Conservation (phyloP, 306 rosid species). For the Cyamopsis tetragonoloba region DNA sequence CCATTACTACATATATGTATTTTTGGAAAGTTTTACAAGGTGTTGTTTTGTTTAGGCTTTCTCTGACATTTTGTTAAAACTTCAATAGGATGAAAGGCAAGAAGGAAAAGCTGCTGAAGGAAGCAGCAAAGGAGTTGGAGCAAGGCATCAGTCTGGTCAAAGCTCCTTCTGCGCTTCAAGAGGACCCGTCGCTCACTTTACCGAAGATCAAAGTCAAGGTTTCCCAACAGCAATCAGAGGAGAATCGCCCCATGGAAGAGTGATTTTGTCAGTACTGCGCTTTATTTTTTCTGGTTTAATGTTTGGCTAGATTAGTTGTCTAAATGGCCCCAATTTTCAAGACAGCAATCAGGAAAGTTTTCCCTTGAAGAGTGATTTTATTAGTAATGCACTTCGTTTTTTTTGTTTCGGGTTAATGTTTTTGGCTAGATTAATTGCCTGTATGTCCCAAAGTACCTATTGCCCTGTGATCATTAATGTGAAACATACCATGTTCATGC, state of each 20-base stretch:
- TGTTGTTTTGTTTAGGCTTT: constrained; percentile 2
- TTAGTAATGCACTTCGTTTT: background rate
- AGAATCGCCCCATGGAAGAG: constrained; percentile 61
- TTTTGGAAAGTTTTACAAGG: background rate
- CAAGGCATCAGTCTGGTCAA: constrained; percentile 49
- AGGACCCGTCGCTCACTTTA: constrained; percentile 46
- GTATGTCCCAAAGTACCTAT: background rate
- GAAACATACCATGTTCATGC: no score
- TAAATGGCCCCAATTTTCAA: background rate
- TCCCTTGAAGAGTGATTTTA: constrained; percentile 60
- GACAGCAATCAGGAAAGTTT: constrained; percentile 31
- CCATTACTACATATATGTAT: background rate
- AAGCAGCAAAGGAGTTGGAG: constrained; percentile 46
- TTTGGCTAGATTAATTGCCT: background rate
- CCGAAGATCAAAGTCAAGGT: constrained; percentile 57
- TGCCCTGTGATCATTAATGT: background rate
- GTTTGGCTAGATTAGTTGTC: background rate
- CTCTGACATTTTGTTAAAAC: constrained; percentile 2
- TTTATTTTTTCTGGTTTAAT: background rate
- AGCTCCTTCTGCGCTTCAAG: constrained; percentile 46
- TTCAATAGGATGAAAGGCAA: constrained; percentile 52
- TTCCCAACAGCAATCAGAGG: constrained; percentile 31
- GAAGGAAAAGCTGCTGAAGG: constrained; percentile 27
- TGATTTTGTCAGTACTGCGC: constrained; percentile 30
- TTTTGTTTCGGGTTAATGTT: background rate